A percentile compares a stretch with the other conserved stretches of the same genome.
Conservation (phyloP, 257 asterid genomes). For the Solanum pennellii region DNA sequence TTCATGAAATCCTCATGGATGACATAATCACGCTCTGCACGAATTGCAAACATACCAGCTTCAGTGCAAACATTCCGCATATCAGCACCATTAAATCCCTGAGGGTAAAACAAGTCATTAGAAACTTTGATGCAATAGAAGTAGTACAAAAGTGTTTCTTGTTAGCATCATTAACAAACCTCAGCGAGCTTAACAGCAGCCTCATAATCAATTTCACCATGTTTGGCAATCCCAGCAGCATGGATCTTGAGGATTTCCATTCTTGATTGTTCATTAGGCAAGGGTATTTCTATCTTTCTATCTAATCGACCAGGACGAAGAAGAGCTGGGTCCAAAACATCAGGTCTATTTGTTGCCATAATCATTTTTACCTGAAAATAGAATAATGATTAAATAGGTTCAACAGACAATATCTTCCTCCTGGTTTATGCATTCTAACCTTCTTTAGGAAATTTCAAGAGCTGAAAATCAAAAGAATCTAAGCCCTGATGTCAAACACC, state of each 20-base stretch:
- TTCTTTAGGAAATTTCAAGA: not conserved
- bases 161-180: slow-evolving; percentile 25
- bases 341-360: slow-evolving; percentile 95
- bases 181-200: slow-evolving; percentile 94
- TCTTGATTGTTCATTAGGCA: slow-evolving; percentile 94
- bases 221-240: slow-evolving; percentile 92
- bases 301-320: slow-evolving; percentile 95
- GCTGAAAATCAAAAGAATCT: not conserved
- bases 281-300: slow-evolving; percentile 88
- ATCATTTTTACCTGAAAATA: slow-evolving; percentile 80
- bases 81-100: slow-evolving; percentile 98
- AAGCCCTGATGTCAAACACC: not conserved
- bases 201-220: slow-evolving; percentile 95
- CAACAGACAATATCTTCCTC: not conserved
- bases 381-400: not conserved
- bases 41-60: slow-evolving; percentile 93
- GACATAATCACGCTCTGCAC: slow-evolving; percentile 93
- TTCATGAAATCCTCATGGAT: slow-evolving; percentile 98
- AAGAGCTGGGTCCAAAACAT: slow-evolving; percentile 95
- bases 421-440: not conserved
- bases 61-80: slow-evolving; percentile 95
- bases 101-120: slow-evolving; percentile 6
- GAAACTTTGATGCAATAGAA: not conserved
- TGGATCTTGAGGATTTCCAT: slow-evolving; percentile 90
- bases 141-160: not conserved